A percentile compares a stretch with the other conserved stretches of the same genome.
Conservation (phyloP, 2,329 filamentous ascomycete species). For the Furcasterigmium furcatum region DNA sequence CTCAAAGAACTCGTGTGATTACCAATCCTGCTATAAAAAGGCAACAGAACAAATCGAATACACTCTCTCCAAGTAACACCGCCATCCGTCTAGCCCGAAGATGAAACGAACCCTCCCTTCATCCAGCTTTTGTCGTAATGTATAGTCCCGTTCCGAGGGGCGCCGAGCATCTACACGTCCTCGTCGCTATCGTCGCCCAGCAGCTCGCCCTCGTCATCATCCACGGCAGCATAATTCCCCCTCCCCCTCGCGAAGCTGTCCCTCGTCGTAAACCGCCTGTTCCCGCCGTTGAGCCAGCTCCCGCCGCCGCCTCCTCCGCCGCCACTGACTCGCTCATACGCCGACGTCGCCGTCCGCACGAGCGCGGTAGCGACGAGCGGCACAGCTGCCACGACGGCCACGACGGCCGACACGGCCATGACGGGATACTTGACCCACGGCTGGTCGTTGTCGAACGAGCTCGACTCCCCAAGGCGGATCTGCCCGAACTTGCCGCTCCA, state of each 20-base stretch:
- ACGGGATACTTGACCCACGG: conserved; percentile 82
- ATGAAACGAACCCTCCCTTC: no score
- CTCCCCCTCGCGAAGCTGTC: conserved; percentile 84
- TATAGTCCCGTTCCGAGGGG: no score
- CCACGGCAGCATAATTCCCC: conserved; percentile 84
- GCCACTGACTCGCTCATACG: conserved; percentile 45
- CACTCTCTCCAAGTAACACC: no score
- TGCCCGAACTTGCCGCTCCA: conserved; percentile 91
- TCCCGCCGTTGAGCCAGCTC: conserved; percentile 50
- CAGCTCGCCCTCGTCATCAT: conserved; percentile 92
- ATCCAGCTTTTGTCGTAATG: no score
- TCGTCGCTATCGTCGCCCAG: conserved; percentile 92
- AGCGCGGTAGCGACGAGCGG: conserved; percentile 71
- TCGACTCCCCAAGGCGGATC: conserved; percentile 77
- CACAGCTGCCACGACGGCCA: conserved; percentile 56
- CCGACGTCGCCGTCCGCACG: conserved; percentile 61
- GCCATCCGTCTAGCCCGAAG: no score
- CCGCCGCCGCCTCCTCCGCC: conserved; percentile 43
- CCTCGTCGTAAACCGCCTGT: conserved; percentile 77
- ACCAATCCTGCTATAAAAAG: no score
- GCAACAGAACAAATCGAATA: no score
- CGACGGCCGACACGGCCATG: conserved; percentile 63
- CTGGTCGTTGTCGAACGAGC: conserved; percentile 63
- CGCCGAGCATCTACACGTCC: conserved; percentile 50
- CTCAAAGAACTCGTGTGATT: no score